Evolutionary conservation across 2,329 filamentous ascomycete genomes (phyloP).

Genomic region (Hypomyces rosellus): DNA sequence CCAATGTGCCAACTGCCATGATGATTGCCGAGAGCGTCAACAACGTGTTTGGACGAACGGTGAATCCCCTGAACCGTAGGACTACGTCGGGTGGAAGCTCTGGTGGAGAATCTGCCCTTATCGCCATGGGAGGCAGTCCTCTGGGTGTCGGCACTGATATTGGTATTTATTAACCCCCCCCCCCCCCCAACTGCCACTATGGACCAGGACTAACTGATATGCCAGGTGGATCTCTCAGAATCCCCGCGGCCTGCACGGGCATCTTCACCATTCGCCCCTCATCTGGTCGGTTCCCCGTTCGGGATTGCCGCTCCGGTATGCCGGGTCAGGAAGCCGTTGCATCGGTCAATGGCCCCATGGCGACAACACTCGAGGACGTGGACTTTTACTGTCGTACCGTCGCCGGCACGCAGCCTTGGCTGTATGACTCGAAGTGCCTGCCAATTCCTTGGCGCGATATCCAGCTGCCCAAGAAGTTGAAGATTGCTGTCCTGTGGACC

Average conservation of each 20-base stretch:
- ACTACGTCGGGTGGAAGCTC: conserved; percentile 60
- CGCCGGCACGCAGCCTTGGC: conserved; percentile 49
- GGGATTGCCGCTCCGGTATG: conserved; percentile 48
- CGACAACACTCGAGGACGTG: conserved; percentile 48
- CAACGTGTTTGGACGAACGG: conserved; percentile 56
- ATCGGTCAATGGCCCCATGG: conserved; percentile 59
- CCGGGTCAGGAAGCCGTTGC: conserved; percentile 59
- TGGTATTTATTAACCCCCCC: conserved; percentile 17
- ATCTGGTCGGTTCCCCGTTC: conserved; percentile 53
- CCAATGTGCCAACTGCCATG: conserved; percentile 55
- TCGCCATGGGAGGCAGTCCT: conserved; percentile 51
- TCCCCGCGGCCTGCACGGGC: conserved; percentile 50
- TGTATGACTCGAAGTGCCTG: conserved; percentile 48
- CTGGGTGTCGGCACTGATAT: conserved; percentile 62
- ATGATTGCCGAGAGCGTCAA: conserved; percentile 65
- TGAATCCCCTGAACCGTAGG: conserved; percentile 54
- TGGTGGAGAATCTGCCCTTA: conserved; percentile 60
- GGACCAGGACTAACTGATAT: not conserved
- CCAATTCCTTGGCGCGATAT: conserved; percentile 50
- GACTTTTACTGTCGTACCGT: conserved; percentile 47
- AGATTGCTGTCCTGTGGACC: conserved; percentile 57
- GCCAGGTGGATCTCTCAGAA: conserved; percentile 46
- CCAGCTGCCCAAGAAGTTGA: conserved; percentile 35
- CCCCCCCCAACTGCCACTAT: no score
- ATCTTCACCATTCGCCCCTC: conserved; percentile 53